Percentiles rank a stretch among this genome's conserved stretches.
These are phyloP conservation scores for Acer campestre DNA, from an alignment of 345 rosid species.

Conservation along the genomic window DNA sequence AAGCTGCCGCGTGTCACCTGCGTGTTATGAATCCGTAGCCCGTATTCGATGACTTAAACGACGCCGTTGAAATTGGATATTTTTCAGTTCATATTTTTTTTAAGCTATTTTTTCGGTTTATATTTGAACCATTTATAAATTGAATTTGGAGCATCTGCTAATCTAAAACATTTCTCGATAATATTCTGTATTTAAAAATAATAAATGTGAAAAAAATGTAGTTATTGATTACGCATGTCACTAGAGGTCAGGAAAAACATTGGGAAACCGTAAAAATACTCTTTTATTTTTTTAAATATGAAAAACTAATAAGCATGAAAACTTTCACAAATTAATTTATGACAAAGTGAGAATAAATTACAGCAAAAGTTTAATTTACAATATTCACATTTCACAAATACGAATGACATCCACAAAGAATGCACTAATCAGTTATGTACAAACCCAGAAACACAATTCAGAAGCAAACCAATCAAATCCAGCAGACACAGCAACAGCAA, in stretches of 20 bases:
- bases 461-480: slow-evolving; percentile 10
- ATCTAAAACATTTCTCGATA: no score
- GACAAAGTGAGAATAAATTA: neutral
- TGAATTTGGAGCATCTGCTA: no score
- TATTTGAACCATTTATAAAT: no score
- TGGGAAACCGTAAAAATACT: no score
- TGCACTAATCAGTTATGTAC: neutral
- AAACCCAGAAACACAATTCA: neutral
- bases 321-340: neutral
- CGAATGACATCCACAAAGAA: neutral
- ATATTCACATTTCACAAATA: slow-evolving; percentile 10
- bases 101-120: no score
- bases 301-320: neutral
- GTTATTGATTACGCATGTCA: no score
- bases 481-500: neutral
- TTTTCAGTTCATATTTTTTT: no score
- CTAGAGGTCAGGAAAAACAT: no score
- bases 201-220: no score
- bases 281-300: no score
- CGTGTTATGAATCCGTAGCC: neutral
- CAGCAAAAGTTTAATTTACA: neutral
- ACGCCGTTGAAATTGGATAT: neutral
- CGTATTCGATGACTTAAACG: neutral
- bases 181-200: no score
- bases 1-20: slow-evolving; percentile 1